Percentiles rank a stretch among this genome's conserved stretches.
Conservation (phyloP, 2,329 filamentous ascomycete species). For the Fusarium cicatricum region DNA sequence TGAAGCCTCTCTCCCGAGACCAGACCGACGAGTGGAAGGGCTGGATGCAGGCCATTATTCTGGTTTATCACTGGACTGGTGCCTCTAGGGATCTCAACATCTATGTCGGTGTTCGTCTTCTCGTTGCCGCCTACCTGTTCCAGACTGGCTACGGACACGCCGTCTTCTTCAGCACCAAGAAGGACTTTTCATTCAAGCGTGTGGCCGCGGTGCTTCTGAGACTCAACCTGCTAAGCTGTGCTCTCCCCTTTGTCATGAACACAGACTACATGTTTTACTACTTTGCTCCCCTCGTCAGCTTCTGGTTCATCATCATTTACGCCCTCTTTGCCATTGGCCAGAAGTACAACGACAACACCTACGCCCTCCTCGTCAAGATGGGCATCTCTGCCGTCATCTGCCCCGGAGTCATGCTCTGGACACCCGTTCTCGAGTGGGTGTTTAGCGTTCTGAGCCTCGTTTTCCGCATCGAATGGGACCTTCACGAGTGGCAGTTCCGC, state of each 20-base stretch:
- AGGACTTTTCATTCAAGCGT: slow-evolving; percentile 64
- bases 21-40: slow-evolving; percentile 74
- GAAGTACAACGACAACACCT: slow-evolving; percentile 52
- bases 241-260: slow-evolving; percentile 64
- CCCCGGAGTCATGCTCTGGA: slow-evolving; percentile 37
- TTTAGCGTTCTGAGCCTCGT: slow-evolving; percentile 46
- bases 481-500: slow-evolving; percentile 58
- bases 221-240: slow-evolving; percentile 62
- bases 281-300: slow-evolving; percentile 65
- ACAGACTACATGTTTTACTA: slow-evolving; percentile 63
- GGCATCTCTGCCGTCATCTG: slow-evolving; percentile 52
- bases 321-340: slow-evolving; percentile 57
- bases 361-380: slow-evolving; percentile 58
- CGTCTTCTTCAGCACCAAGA: slow-evolving; percentile 62
- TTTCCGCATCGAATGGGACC: slow-evolving; percentile 58
- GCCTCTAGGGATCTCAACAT: slow-evolving; percentile 56
- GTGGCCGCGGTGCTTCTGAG: slow-evolving; percentile 61
- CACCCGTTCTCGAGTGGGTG: slow-evolving; percentile 30
- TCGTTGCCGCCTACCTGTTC: slow-evolving; percentile 69
- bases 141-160: slow-evolving; percentile 69
- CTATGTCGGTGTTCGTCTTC: slow-evolving; percentile 62
- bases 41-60: slow-evolving; percentile 64
- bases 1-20: slow-evolving; percentile 49
- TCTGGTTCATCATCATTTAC: slow-evolving; percentile 69
- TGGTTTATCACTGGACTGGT: slow-evolving; percentile 64